Base-by-base conservation (phyloP, 176 grass and related monocot genomes). In the Zea luxurians region DNA sequence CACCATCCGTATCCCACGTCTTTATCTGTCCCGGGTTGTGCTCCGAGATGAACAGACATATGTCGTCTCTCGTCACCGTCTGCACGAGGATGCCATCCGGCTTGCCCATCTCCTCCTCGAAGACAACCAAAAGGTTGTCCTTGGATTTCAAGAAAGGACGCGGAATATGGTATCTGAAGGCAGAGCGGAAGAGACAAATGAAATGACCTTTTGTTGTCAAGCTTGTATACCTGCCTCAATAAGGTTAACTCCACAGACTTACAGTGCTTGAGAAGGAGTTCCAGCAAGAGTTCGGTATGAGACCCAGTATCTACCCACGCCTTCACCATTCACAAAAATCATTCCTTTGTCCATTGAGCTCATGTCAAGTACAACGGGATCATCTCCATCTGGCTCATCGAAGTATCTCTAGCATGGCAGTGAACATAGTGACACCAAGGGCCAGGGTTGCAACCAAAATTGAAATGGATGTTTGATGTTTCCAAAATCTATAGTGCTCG, bases 101-200 rank as follows among this genome's bases (percentile, higher is more conserved):
- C 64, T 83, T 97, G 59, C 95, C 95, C 7, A 73, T n/a, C 9
- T 94, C 83, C 83, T 97, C 95, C 87, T 97, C 95, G 36, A 90
- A 97, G 58, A 97, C 13, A 15, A 97, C 89, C 75, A 97, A 52
- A 4, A 89, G 87, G 74, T 97, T 97, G 74, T 86, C 73, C 69
- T 92, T 90, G 44, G 86, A 43, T 79, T 97, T 97, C 65, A 97
- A 76, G 82, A 82, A 97, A 17, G 82, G 10, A 1, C 95, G 91
- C 1, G 95, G 95, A 47, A 94, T 55, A 58, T 94, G 89, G 60
- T 97, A 97, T 3, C 95, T 94, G 37, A 71, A 81, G 15, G 21
- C 17, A 63, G 27, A 13, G 55, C 17, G 17, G 16, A 8, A 13
- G 48, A 46, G 17, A 11, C 35, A 76, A 73, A 83, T 53, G 4